Conservation (phyloP, 2,329 filamentous ascomycete genomes). For the Ophioceras dolichostomum region DNA sequence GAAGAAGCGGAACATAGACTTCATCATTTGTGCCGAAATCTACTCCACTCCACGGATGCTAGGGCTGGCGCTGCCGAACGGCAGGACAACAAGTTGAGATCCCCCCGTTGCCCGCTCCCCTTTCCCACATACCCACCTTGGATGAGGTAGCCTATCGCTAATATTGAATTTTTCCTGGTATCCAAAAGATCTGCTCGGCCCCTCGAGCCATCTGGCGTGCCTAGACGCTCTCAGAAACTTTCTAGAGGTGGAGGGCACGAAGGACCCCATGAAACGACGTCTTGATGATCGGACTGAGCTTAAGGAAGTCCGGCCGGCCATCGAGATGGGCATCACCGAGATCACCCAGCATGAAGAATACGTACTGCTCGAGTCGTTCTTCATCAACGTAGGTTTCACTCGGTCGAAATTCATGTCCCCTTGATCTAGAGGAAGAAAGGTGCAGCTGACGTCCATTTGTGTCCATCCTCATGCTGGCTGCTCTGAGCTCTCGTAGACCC, state of each 20-base stretch:
- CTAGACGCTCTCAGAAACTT: conserved; percentile 2
- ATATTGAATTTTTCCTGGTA: not conserved
- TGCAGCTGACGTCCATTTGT: no score
- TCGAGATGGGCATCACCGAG: no score
- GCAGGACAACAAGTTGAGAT: not conserved
- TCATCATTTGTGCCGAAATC: not conserved
- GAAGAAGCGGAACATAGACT: no score
- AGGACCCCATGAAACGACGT: not conserved
- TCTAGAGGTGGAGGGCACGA: conserved; percentile 1
- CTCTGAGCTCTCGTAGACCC: no score
- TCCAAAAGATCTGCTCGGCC: not conserved
- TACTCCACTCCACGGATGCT: conserved; percentile 2
- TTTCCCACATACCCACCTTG: not conserved
- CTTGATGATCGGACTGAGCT: conserved; percentile 1
- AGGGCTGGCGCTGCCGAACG: not conserved
- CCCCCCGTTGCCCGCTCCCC: not conserved
- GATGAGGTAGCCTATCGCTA: not conserved
- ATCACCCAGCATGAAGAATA: no score
- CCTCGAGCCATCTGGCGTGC: conserved; percentile 1
- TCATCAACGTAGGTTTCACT: conserved; percentile 48
- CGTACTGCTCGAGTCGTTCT: conserved; percentile 45
- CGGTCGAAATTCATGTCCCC: no score
- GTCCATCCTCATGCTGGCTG: no score
- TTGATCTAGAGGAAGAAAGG: no score
- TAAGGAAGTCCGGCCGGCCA: not conserved